Conservation (phyloP, 768 basidiomycete species). For the Mycena vitilis region DNA sequence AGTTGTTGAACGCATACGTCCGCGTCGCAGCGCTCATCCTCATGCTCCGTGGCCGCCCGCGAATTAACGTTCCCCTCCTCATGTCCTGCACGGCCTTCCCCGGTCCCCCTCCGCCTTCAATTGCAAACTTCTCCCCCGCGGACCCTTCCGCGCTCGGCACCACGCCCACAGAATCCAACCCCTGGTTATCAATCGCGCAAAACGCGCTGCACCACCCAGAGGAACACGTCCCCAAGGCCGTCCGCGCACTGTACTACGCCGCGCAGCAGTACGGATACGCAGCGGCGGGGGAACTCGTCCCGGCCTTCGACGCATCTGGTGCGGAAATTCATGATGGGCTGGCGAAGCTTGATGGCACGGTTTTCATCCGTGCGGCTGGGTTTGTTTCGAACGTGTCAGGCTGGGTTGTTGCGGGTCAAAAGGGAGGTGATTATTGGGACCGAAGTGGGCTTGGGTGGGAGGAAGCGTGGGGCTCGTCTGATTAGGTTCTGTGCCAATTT, state of each 20-base stretch:
- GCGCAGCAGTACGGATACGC: slow-evolving; percentile 12
- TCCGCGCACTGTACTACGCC: slow-evolving; percentile 13
- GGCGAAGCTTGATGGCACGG: slow-evolving; percentile 6
- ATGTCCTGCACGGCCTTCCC: slow-evolving; percentile 18
- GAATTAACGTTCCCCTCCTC: slow-evolving; percentile 8
- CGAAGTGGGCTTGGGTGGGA: slow-evolving; percentile 22
- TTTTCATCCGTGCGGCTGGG: slow-evolving; percentile 12
- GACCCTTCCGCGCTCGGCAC: background rate
- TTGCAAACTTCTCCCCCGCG: no score
- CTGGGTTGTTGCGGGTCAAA: slow-evolving; percentile 14
- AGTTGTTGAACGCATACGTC: slow-evolving; percentile 13
- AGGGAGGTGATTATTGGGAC: slow-evolving; percentile 7
- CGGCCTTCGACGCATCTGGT: background rate
- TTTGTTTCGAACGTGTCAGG: slow-evolving; percentile 1
- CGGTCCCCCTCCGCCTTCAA: background rate
- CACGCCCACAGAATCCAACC: background rate
- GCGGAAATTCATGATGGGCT: background rate
- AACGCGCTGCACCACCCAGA: slow-evolving; percentile 23
- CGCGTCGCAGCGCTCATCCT: slow-evolving; percentile 12
- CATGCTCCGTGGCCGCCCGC: slow-evolving; percentile 22
- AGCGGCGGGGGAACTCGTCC: background rate
- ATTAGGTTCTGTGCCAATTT: no score
- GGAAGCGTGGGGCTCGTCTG: slow-evolving; percentile 9
- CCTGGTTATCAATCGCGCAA: slow-evolving; percentile 8
- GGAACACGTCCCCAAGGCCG: slow-evolving; percentile 22